Evolutionary conservation across 805 yeast genomes (phyloP).

Genomic region (Metschnikowia arizonensis): DNA sequence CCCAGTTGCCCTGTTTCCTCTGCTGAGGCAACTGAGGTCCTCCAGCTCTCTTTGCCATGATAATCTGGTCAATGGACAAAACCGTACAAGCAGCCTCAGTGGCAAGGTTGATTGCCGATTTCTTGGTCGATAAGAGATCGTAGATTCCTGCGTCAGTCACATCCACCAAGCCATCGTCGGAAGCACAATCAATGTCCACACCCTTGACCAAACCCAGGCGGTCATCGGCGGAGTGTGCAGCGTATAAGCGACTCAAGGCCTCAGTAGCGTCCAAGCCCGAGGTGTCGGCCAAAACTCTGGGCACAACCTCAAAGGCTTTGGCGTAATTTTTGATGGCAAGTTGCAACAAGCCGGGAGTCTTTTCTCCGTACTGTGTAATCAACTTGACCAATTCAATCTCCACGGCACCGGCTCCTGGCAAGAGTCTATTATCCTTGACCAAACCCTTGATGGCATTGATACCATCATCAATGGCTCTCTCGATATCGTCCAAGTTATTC

Average conservation of each 20-base stretch:
- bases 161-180: slow-evolving; percentile 62
- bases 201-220: slow-evolving; percentile 57
- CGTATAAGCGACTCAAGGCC: slow-evolving; percentile 81
- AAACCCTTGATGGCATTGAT: slow-evolving; percentile 88
- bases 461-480: slow-evolving; percentile 97
- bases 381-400: slow-evolving; percentile 83
- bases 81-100: slow-evolving; percentile 93
- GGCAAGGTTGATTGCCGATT: slow-evolving; percentile 85
- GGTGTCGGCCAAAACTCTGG: slow-evolving; percentile 89
- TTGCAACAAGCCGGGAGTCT: slow-evolving; percentile 88
- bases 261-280: slow-evolving; percentile 90
- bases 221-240: slow-evolving; percentile 66
- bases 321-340: slow-evolving; percentile 93
- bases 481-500: slow-evolving; percentile 88
- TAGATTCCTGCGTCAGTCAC: slow-evolving; percentile 64
- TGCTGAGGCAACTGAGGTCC: slow-evolving; percentile 90
- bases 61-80: slow-evolving; percentile 90
- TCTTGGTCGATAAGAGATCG: slow-evolving; percentile 77
- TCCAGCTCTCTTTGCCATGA: slow-evolving; percentile 98
- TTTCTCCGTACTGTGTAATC: slow-evolving; percentile 82
- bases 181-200: slow-evolving; percentile 65
- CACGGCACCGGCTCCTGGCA: slow-evolving; percentile 96
- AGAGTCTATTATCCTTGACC: slow-evolving; percentile 68
- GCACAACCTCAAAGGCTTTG: slow-evolving; percentile 89
- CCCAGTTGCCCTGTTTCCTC: slow-evolving; percentile 93